A percentile compares a stretch with the other conserved stretches of the same genome.
Evolutionary conservation across 2,329 filamentous ascomycete genomes (phyloP).

Genomic region (Penicillium corylophilum): DNA sequence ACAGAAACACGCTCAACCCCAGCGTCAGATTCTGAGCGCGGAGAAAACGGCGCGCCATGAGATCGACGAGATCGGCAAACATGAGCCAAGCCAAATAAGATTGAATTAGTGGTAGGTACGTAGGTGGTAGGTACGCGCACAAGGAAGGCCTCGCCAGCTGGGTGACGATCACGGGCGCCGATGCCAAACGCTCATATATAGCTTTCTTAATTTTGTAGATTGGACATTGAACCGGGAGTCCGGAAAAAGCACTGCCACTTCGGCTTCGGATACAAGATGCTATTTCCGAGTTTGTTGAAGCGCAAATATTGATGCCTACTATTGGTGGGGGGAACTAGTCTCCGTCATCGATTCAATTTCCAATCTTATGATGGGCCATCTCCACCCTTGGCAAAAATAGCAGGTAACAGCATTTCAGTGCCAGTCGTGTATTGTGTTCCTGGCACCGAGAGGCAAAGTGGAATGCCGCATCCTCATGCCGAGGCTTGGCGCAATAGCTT

Average conservation of each 20-base stretch:
- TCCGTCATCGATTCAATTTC: slow-evolving; percentile 5
- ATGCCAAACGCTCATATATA: not conserved
- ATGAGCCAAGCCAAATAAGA: slow-evolving; percentile 3
- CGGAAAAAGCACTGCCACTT: not conserved
- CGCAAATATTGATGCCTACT: not conserved
- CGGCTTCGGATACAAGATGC: not conserved
- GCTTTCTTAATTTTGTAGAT: no score
- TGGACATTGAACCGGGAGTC: not conserved
- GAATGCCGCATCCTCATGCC: not conserved
- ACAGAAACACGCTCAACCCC: slow-evolving; percentile 33
- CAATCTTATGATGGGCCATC: not conserved
- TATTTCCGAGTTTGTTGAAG: not conserved
- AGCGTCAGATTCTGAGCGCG: slow-evolving; percentile 28
- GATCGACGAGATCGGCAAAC: slow-evolving; percentile 21
- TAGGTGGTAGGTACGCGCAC: not conserved
- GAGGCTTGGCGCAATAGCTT: slow-evolving; percentile 3
- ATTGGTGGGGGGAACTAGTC: not conserved
- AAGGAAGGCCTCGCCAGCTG: not conserved
- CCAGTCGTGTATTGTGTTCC: not conserved
- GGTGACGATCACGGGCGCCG: not conserved
- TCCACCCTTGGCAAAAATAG: slow-evolving; percentile 8
- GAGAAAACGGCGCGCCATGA: slow-evolving; percentile 31
- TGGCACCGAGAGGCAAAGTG: not conserved
- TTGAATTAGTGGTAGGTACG: not conserved
- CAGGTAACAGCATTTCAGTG: not conserved